Evolutionary conservation across 2,329 filamentous ascomycete genomes (phyloP), one percentile per base, ranked within the genome.

Genomic region (Keithomyces neogunnii): DNA sequence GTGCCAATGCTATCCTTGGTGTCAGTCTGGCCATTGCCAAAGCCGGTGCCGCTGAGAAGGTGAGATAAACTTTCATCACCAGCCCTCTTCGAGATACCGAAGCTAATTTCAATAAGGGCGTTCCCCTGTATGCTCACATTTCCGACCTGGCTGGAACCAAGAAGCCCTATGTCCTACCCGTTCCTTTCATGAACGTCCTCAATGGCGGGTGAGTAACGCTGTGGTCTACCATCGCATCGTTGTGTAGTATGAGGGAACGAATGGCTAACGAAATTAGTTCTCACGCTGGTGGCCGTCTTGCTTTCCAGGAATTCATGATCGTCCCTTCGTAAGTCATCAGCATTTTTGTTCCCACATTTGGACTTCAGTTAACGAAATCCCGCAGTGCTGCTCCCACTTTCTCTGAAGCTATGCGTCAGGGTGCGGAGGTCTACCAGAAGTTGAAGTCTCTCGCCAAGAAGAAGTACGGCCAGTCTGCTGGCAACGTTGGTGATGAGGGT

Each of bases 401-500:
- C 84, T 84, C 85, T 63, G 93, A 99, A 81, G 93, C 86, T 69
- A 85, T 99, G 77, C 91, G 92, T 72, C 89, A 95, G 76, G 93
- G 93, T 73, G 76, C 92, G 64, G 93, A 99, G 77, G 90, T 96
- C 66, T 99, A 99, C 86, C 92, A 97, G 76, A 87, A 88, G 76
- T 88, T 99, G 66, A 99, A 99, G 87, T 66, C 80, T 65, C 84
- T 97, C 56, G 91, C 93, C 72, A 97, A 97, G 88, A 93, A 96
- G 88, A 93, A 89, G 82, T 99, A 99, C 73, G 93, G 93, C 69
- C 92, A 96, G 76, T 96, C 93, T 59, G 93, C 93, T 60, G 93
- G 92, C 72, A 99, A 99, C 73, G 93, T 99, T 61, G 93, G 93
- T 75, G 93, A 99, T 70, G 93, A 99, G 85, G 93, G 93, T 81